Conservation (phyloP, 2,329 filamentous ascomycete genomes). For the Nigrospora osmanthi region DNA sequence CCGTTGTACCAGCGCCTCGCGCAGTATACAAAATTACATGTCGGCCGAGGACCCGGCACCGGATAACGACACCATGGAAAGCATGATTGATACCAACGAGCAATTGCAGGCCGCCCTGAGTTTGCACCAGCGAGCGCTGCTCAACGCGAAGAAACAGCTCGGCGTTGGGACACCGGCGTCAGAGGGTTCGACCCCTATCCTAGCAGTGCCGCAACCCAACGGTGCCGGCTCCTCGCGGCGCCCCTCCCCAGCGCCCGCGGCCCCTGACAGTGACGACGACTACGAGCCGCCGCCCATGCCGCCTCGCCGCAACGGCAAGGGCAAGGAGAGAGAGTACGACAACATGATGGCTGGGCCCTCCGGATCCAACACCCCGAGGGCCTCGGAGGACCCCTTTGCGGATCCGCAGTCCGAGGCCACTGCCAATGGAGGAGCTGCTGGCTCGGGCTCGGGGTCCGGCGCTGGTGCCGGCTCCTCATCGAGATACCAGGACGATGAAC, state of each 20-base stretch:
- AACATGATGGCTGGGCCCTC: slow-evolving; percentile 16
- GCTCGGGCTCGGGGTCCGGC: slow-evolving; percentile 10
- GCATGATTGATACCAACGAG: slow-evolving; percentile 90
- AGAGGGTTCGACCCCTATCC: slow-evolving; percentile 4
- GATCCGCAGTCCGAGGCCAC: slow-evolving; percentile 18
- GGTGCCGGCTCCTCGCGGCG: slow-evolving; percentile 1
- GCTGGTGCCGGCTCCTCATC: slow-evolving; percentile 9
- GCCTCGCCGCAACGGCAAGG: slow-evolving; percentile 19
- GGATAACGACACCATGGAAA: slow-evolving; percentile 91
- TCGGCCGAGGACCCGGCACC: slow-evolving; percentile 68
- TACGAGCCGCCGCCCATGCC: slow-evolving; percentile 19
- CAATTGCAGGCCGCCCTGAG: slow-evolving; percentile 76
- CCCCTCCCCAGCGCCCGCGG: background rate
- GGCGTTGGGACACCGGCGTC: slow-evolving; percentile 22
- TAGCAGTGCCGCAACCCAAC: slow-evolving; percentile 2
- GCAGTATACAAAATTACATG: slow-evolving; percentile 83
- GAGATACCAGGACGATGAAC: slow-evolving; percentile 13
- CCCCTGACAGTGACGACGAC: slow-evolving; percentile 7
- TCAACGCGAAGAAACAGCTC: slow-evolving; percentile 51
- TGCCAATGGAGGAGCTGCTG: slow-evolving; percentile 7
- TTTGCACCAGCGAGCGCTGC: slow-evolving; percentile 74
- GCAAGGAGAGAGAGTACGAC: slow-evolving; percentile 18
- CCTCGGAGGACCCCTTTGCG: slow-evolving; percentile 23
- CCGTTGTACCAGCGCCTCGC: slow-evolving; percentile 72
- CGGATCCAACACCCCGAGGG: slow-evolving; percentile 17